Evolutionary conservation across 345 rosid genomes (phyloP), one percentile per base, ranked within the genome.

Genomic region (Eucalyptus sp.): DNA sequence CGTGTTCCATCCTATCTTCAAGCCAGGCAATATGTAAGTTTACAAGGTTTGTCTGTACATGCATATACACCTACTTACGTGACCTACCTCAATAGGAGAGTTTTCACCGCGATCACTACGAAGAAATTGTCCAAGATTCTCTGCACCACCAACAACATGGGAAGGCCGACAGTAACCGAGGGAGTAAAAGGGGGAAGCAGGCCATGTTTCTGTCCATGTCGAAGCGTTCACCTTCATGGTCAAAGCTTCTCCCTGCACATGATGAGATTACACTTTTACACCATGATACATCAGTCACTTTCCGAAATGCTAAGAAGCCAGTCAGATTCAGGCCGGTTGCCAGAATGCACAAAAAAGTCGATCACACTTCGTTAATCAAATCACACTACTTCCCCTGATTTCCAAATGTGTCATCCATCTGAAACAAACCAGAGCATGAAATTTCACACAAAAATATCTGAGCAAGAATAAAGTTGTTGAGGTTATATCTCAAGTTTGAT

Each of bases 121-220:
- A 86, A 95, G 97, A 91, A 96, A 97, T 93, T 97, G 98, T 56
- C 99, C 98, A 14, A 96, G 98, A 93, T 97, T 97, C 93, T 97
- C 99, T 7, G 96, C 95, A 87, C 95, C 96, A 89, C 96, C 97
- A 88, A 95, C 91, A 49, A 96, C 94, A 4, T 50, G 83, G 11
- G 89, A 88, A 27, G 99, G 98, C 71, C 84, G 94, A 89, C 98
- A 97, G 86, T 93, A 93, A 16, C 94, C 95, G 15, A 96, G 94
- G 86, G 96, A 95, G 87, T 97, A 97, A 80, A 93, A 96, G 5
- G 98, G 92, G 83, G 94, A 95, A 20, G 56, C 56, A 52, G 94
- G 96, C 76, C 94, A 98, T 86, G 98, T 96, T 92, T 96, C 96
- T 41, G 95, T 97, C 48, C 98, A 96, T 52, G 96, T 95, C 92